Evolutionary conservation across 2,329 filamentous ascomycete species (phyloP).

Genomic region (Penicillium verrucosum): DNA sequence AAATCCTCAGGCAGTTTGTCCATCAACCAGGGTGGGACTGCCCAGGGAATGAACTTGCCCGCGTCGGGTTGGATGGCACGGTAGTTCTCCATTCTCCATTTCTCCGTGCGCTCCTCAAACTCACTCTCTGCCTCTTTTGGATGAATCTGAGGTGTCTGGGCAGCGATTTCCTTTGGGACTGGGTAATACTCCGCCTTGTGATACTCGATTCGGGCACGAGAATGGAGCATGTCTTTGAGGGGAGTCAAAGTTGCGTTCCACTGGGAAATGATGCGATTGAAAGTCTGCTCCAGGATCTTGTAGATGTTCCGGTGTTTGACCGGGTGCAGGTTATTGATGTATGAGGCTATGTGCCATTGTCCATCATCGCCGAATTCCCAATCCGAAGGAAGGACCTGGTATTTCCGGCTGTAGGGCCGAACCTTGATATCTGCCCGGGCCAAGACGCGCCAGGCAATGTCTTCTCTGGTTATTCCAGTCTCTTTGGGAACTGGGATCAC

Average conservation of each 20-base stretch:
- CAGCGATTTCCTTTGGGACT: constrained; percentile 18
- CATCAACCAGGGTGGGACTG: constrained; percentile 31
- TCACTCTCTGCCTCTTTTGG: constrained; percentile 21
- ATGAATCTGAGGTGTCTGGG: constrained; percentile 13
- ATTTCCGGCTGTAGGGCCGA: constrained; percentile 33
- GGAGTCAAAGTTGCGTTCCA: constrained; percentile 31
- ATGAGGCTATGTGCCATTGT: constrained; percentile 36
- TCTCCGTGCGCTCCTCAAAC: constrained; percentile 23
- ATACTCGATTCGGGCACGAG: constrained; percentile 32
- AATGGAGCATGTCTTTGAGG: constrained; percentile 32
- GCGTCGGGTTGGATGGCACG: constrained; percentile 28
- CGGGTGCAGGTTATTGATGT: constrained; percentile 50
- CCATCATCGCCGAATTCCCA: constrained; percentile 31
- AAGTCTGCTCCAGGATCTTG: constrained; percentile 35
- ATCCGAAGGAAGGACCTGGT: constrained; percentile 48
- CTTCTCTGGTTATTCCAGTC: constrained; percentile 31
- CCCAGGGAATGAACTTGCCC: constrained; percentile 29
- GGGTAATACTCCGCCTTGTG: constrained; percentile 29
- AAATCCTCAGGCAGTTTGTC: constrained; percentile 25
- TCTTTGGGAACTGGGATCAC: constrained; percentile 26
- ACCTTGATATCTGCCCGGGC: constrained; percentile 28
- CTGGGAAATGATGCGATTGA: constrained; percentile 29
- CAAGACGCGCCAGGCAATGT: constrained; percentile 31
- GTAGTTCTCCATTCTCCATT: constrained; percentile 26
- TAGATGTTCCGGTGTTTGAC: constrained; percentile 36